phyloP scores from a whole-genome alignment of 2,329 filamentous ascomycete genomes.

The Hymenoscyphus fructigenus region DNA sequence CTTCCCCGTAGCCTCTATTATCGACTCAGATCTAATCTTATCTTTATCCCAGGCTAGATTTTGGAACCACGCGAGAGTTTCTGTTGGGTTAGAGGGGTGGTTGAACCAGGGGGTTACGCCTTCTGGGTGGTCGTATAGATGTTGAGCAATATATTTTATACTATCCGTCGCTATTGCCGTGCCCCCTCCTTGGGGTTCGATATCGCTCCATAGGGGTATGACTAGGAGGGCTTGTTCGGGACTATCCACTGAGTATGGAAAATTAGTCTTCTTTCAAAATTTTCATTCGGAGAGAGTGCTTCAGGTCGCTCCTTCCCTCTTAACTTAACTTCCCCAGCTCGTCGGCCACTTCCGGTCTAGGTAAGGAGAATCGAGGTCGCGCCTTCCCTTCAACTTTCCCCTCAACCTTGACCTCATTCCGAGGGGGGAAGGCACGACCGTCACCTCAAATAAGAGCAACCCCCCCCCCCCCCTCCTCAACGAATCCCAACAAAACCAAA shows the following conservation, averaged over 20 bases:
- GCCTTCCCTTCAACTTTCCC: too few relatives aligned
- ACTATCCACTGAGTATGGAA: conserved; percentile 51
- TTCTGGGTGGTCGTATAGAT: conserved; percentile 60
- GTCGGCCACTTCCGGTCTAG: too few relatives aligned
- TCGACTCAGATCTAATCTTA: conserved; percentile 38
- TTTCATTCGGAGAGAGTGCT: background rate
- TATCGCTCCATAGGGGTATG: conserved; percentile 66
- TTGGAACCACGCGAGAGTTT: conserved; percentile 42
- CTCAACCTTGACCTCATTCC: too few relatives aligned
- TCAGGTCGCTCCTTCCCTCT: too few relatives aligned
- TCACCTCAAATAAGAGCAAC: too few relatives aligned
- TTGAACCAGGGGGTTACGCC: conserved; percentile 68
- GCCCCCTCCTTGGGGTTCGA: conserved; percentile 59
- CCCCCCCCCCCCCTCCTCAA: too few relatives aligned
- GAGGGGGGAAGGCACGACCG: background rate
- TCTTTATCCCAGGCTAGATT: conserved; percentile 19
- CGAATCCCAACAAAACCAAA: background rate
- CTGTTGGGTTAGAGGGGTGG: conserved; percentile 44
- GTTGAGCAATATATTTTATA: conserved; percentile 55
- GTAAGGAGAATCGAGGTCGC: too few relatives aligned
- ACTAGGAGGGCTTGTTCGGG: conserved; percentile 68
- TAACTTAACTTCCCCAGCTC: too few relatives aligned
- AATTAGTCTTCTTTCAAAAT: background rate
- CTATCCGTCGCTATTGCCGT: conserved; percentile 63
- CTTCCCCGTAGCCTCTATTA: conserved; percentile 52